Evolutionary conservation across 805 yeast species (phyloP).

Genomic region (Cyberlindnera japonica): DNA sequence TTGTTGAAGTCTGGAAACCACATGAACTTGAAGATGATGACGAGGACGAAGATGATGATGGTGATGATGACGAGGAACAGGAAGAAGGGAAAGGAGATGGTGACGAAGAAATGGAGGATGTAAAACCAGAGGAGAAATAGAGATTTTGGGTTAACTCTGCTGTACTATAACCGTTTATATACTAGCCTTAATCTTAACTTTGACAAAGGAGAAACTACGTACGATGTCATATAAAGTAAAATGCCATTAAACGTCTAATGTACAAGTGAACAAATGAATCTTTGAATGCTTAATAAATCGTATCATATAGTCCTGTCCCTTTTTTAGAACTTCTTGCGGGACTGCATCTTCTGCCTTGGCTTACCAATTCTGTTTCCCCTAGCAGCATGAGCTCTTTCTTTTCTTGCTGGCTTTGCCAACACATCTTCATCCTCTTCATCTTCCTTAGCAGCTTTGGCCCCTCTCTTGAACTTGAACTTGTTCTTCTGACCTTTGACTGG

Average conservation of each 20-base stretch:
- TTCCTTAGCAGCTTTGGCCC: constrained; percentile 47
- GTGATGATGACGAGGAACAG: constrained; percentile 13
- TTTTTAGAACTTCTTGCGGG: constrained; percentile 56
- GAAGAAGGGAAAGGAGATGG: constrained; percentile 14
- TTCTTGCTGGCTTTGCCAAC: constrained; percentile 18
- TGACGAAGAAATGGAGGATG: constrained; percentile 11
- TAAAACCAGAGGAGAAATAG: constrained; percentile 4
- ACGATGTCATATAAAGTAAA: no score
- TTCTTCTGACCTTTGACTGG: constrained; percentile 93
- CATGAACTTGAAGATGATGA: constrained; percentile 36
- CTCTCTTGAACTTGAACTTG: constrained; percentile 80
- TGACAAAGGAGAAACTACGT: no score
- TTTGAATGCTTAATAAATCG: background rate
- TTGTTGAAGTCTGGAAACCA: constrained; percentile 70
- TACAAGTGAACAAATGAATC: background rate
- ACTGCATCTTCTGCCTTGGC: constrained; percentile 37
- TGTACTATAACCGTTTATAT: background rate
- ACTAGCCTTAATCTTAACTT: no score
- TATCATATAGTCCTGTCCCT: no score
- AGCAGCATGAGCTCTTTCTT: constrained; percentile 9
- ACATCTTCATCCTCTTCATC: constrained; percentile 46
- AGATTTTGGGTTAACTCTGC: background rate
- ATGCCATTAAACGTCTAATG: constrained; percentile 1
- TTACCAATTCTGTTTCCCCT: constrained; percentile 24
- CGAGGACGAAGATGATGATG: constrained; percentile 36